A percentile compares a stretch with the other conserved stretches of the same genome.
Evolutionary conservation across 2,329 filamentous ascomycete species (phyloP).

Genomic region (Cadophora sp.): DNA sequence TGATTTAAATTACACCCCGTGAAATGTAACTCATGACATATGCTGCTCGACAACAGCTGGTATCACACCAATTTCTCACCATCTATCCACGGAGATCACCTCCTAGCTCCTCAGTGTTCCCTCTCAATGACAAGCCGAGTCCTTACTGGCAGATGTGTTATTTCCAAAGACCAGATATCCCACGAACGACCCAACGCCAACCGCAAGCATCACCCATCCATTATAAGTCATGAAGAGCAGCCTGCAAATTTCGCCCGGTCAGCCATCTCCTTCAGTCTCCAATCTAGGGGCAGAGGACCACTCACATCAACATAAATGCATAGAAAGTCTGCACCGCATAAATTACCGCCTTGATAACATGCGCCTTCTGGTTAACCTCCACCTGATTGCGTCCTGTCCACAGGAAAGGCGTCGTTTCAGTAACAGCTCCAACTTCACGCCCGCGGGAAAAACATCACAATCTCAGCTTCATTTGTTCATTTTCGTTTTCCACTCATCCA

Average conservation of each 20-base stretch:
- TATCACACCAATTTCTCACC: neutral
- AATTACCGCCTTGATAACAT: slow-evolving; percentile 79
- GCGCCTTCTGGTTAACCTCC: slow-evolving; percentile 69
- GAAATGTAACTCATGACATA: slow-evolving; percentile 3
- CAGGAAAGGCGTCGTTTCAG: slow-evolving; percentile 69
- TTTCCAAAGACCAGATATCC: slow-evolving; percentile 86
- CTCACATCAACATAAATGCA: slow-evolving; percentile 99
- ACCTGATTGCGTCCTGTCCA: slow-evolving; percentile 75
- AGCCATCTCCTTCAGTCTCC: slow-evolving; percentile 14
- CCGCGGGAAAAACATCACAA: slow-evolving; percentile 24
- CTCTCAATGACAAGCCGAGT: slow-evolving; percentile 83
- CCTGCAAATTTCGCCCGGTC: slow-evolving; percentile 59
- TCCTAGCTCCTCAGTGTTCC: neutral
- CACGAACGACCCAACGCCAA: slow-evolving; percentile 85
- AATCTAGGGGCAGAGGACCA: slow-evolving; percentile 39
- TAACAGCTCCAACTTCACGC: slow-evolving; percentile 46
- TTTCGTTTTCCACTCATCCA: slow-evolving; percentile 12
- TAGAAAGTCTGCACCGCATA: slow-evolving; percentile 98
- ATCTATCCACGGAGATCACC: neutral
- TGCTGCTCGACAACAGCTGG: neutral
- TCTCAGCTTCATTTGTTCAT: slow-evolving; percentile 38
- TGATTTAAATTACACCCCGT: slow-evolving; percentile 7
- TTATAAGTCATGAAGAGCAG: slow-evolving; percentile 99
- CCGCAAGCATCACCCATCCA: slow-evolving; percentile 94
- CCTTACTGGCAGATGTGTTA: slow-evolving; percentile 74